A percentile compares a stretch with the other conserved stretches of the same genome.
Conservation (phyloP, 1,139 yeast genomes). For the Suhomyces guaymorum region DNA sequence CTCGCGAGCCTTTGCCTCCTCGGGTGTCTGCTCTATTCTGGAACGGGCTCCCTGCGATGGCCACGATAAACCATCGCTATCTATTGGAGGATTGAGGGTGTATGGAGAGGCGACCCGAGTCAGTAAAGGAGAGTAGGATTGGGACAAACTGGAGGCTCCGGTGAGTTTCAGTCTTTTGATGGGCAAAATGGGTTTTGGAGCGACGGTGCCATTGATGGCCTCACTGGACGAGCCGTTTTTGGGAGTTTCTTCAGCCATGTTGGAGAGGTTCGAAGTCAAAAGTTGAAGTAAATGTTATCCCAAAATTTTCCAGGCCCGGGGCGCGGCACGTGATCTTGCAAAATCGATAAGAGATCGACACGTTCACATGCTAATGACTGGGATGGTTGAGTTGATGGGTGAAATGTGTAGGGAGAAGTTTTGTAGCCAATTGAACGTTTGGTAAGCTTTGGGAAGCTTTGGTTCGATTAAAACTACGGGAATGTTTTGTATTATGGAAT, state of each 20-base stretch:
- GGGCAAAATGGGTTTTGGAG: slow-evolving; percentile 29
- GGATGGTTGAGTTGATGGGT: too few relatives aligned
- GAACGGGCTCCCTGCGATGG: slow-evolving; percentile 85
- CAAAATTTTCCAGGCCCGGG: slow-evolving; percentile 4
- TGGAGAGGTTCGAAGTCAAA: not conserved
- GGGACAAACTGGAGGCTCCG: slow-evolving; percentile 11
- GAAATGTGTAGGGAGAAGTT: too few relatives aligned
- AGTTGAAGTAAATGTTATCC: too few relatives aligned
- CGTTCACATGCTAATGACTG: too few relatives aligned
- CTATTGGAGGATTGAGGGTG: slow-evolving; percentile 82
- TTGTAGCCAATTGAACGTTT: too few relatives aligned
- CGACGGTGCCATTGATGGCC: slow-evolving; percentile 19
- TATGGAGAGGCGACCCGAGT: slow-evolving; percentile 83
- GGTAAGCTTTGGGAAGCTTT: too few relatives aligned
- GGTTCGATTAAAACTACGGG: too few relatives aligned
- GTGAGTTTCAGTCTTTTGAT: slow-evolving; percentile 26
- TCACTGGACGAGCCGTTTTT: slow-evolving; percentile 2
- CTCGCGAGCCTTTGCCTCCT: slow-evolving; percentile 64
- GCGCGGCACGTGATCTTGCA: slow-evolving; percentile 6
- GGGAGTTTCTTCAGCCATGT: slow-evolving; percentile 6
- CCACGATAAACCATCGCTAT: slow-evolving; percentile 90
- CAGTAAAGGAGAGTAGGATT: slow-evolving; percentile 51
- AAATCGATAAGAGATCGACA: too few relatives aligned
- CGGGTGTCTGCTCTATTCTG: slow-evolving; percentile 66
- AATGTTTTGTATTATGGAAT: too few relatives aligned